These are phyloP conservation scores for Geotrichum europaeum DNA, from an alignment of 1,139 yeast genomes.

Conservation along the genomic window DNA sequence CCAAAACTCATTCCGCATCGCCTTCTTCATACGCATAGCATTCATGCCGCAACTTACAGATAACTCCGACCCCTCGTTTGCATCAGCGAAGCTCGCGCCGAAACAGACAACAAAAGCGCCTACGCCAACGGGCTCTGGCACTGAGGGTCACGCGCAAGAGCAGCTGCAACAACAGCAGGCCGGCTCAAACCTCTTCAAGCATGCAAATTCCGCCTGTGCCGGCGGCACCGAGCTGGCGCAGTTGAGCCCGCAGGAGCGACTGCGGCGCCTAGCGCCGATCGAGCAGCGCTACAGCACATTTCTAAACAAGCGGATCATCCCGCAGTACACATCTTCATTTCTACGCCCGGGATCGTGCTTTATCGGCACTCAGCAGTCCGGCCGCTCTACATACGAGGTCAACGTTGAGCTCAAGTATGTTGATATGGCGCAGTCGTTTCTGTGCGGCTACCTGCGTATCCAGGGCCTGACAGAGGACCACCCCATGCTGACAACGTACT, in stretches of 20 bases:
- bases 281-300: slow-evolving; percentile 17
- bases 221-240: background rate
- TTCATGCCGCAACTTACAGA: background rate
- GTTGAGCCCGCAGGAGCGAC: background rate
- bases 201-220: background rate
- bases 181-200: background rate
- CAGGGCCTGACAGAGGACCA: slow-evolving; percentile 71
- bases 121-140: background rate
- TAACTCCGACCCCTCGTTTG: background rate
- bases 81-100: background rate
- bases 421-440: slow-evolving; percentile 52
- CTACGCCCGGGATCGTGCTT: slow-evolving; percentile 60
- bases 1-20: too few relatives aligned
- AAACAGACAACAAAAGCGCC: background rate
- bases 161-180: background rate
- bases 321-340: slow-evolving; percentile 22
- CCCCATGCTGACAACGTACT: slow-evolving; percentile 78
- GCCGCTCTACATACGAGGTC: slow-evolving; percentile 59
- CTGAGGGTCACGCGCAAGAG: background rate
- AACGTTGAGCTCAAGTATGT: slow-evolving; percentile 66
- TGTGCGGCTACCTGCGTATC: slow-evolving; percentile 76
- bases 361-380: slow-evolving; percentile 71
- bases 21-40: background rate
- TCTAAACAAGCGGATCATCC: slow-evolving; percentile 16
- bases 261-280: slow-evolving; percentile 15